Evolutionary conservation across 1,284 basidiomycete species (phyloP).

Genomic region (Pyrrhoderma noxium): DNA sequence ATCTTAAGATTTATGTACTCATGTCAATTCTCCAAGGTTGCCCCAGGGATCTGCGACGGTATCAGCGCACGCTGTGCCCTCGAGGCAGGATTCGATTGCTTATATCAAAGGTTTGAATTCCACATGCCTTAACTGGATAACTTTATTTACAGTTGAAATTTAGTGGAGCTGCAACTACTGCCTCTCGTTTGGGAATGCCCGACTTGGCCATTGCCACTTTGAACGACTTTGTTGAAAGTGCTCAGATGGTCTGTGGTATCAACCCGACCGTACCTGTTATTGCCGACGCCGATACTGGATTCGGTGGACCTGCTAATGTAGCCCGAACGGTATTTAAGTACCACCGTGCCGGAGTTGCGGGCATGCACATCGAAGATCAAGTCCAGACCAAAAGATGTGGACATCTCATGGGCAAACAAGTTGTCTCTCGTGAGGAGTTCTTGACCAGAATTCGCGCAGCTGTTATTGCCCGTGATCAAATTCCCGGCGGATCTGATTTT

Average conservation of each 20-base stretch:
- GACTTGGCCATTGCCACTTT: conserved; percentile 77
- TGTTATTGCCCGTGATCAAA: conserved; percentile 60
- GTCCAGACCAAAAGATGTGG: conserved; percentile 80
- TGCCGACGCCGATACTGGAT: conserved; percentile 78
- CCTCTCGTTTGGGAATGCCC: conserved; percentile 68
- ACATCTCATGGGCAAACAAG: conserved; percentile 73
- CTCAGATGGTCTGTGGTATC: conserved; percentile 60
- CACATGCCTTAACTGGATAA: background rate
- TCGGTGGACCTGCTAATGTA: conserved; percentile 71
- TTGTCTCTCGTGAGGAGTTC: conserved; percentile 73
- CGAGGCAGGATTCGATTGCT: conserved; percentile 67
- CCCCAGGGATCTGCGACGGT: conserved; percentile 76
- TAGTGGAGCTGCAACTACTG: conserved; percentile 69
- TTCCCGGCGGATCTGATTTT: conserved; percentile 68
- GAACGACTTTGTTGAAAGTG: conserved; percentile 57
- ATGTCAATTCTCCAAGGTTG: conserved; percentile 37
- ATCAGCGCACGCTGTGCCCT: conserved; percentile 74
- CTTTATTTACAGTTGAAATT: background rate
- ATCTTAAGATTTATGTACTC: background rate
- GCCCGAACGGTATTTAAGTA: conserved; percentile 72
- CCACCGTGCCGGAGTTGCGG: conserved; percentile 64
- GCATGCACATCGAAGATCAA: conserved; percentile 77
- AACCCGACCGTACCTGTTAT: conserved; percentile 63
- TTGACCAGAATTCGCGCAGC: conserved; percentile 71
- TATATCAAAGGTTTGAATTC: conserved; percentile 52